Evolutionary conservation across 2,329 filamentous ascomycete species (phyloP).

Genomic region (Onygena corvina): DNA sequence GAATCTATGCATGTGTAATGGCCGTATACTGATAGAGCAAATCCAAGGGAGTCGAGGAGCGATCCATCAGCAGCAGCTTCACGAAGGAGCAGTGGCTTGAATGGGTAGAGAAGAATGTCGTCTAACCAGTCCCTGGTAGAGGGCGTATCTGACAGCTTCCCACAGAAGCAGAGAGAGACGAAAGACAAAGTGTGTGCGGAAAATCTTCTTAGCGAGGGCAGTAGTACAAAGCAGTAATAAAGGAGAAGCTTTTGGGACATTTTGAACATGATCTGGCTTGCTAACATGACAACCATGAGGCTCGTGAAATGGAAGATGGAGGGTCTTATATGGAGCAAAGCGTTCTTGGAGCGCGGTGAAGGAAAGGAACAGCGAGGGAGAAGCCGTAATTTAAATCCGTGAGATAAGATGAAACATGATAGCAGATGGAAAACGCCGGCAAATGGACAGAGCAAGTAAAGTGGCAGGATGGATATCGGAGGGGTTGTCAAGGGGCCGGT

Average conservation of each 20-base stretch:
- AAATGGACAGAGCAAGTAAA: slow-evolving; percentile 7
- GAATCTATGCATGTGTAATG: background rate
- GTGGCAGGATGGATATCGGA: background rate
- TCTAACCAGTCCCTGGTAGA: background rate
- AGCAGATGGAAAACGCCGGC: slow-evolving; percentile 10
- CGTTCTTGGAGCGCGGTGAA: background rate
- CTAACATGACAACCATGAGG: background rate
- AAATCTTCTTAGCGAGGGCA: too few species aligned
- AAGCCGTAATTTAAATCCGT: slow-evolving; percentile 3
- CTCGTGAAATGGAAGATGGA: background rate
- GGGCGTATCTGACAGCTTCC: too few species aligned
- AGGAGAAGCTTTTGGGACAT: background rate
- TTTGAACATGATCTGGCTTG: background rate
- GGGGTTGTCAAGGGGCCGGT: slow-evolving; percentile 32
- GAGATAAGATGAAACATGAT: slow-evolving; percentile 1
- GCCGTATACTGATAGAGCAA: slow-evolving; percentile 16
- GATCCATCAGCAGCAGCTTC: slow-evolving; percentile 68
- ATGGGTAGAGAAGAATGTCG: slow-evolving; percentile 51
- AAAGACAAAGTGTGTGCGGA: too few species aligned
- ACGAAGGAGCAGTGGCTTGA: slow-evolving; percentile 70
- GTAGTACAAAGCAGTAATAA: background rate
- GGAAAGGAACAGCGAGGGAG: background rate
- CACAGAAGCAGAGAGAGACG: too few species aligned
- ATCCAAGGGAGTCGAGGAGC: slow-evolving; percentile 54
- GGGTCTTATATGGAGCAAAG: background rate